A percentile compares a stretch with the other conserved stretches of the same genome.
Evolutionary conservation across 1,284 basidiomycete species (phyloP).

Genomic region (Meira miltonrushii): DNA sequence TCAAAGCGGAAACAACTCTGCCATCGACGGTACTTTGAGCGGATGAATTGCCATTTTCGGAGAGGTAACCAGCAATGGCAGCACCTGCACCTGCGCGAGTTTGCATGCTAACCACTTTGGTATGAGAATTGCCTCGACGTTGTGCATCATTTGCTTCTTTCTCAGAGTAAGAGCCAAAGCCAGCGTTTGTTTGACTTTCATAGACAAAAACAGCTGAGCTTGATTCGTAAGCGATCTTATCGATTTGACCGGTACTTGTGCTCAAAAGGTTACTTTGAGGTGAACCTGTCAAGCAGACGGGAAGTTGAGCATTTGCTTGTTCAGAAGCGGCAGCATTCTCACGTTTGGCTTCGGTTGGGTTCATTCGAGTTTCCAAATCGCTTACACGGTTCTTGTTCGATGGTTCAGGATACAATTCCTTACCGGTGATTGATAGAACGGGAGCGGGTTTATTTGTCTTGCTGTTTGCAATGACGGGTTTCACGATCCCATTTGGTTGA

Average conservation of each 20-base stretch:
- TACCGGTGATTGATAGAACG: slow-evolving; percentile 5
- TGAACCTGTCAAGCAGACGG: slow-evolving; percentile 36
- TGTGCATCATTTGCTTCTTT: slow-evolving; percentile 27
- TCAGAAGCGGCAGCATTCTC: slow-evolving; percentile 24
- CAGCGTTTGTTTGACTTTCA: slow-evolving; percentile 45
- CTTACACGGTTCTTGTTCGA: slow-evolving; percentile 28
- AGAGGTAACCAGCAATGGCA: slow-evolving; percentile 47
- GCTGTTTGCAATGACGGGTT: slow-evolving; percentile 17
- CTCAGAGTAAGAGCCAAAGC: slow-evolving; percentile 45
- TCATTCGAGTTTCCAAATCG: slow-evolving; percentile 29
- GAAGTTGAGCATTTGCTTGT: slow-evolving; percentile 1
- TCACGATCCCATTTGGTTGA: slow-evolving; percentile 20
- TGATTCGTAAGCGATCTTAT: slow-evolving; percentile 42
- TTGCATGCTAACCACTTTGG: slow-evolving; percentile 49
- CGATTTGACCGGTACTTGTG: slow-evolving; percentile 41
- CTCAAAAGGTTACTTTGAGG: slow-evolving; percentile 18
- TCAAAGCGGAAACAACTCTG: slow-evolving; percentile 43
- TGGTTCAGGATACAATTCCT: slow-evolving; percentile 26
- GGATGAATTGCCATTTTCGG: slow-evolving; percentile 28
- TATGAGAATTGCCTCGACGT: slow-evolving; percentile 24
- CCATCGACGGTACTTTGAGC: slow-evolving; percentile 16
- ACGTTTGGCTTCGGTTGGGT: slow-evolving; percentile 32
- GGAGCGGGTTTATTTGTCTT: neutral
- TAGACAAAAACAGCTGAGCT: slow-evolving; percentile 49
- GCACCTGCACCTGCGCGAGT: slow-evolving; percentile 62